Base-by-base conservation (phyloP, 2,329 filamentous ascomycete genomes). In the Arthrocladium fulminans region DNA sequence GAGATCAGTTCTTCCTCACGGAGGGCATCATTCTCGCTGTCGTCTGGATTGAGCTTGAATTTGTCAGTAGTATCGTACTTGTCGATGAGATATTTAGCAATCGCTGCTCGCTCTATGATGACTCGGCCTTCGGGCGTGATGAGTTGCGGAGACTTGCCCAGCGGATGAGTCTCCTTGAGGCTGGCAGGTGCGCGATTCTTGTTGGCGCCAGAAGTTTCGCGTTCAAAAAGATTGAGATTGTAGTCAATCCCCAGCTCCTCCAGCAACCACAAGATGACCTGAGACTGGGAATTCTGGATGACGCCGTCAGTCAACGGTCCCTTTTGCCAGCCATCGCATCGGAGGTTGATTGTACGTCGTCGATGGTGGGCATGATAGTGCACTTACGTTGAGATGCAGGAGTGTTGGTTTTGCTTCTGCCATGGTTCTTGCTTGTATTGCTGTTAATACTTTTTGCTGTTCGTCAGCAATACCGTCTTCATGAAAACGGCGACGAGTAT, bases 231-330 rank as follows among this genome's bases (percentile, higher is more conserved):
- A 59, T 89, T 79, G 51, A 96, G 69, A 52, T 89, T 79, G 66
- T 94, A 95, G 27, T 83, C 75, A 25, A 94, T 66, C 39, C 83
- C 75, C 54, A 92, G 81, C 65, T 90, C 87, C 63, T 90, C 85
- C 38, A 94, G 77, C 4, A 94, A 80, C 86, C 86, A 94, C 39
- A 92, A 71, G 50, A 89, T 83, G 54, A 86, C 80, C 65, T 94
- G 86, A 12, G 86, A 81, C 58, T 88, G 84, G 47, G 88, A 94
- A 47, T 59, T 44, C 57, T 59, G 35, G 32, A 9, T 6, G 13
- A n/a, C 7, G 5, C 32, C 17, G 32, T 35, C 17, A 35, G 32
- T 35, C 6, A 5, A 15, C n/a, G 32, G 32, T 35, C 10, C 32
- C 17, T n/a, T 15, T 35, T 15, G n/a, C 32, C 9, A 24, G n/a